Conservation (phyloP, 2,329 filamentous ascomycete species). For the Onygenales sp. region DNA sequence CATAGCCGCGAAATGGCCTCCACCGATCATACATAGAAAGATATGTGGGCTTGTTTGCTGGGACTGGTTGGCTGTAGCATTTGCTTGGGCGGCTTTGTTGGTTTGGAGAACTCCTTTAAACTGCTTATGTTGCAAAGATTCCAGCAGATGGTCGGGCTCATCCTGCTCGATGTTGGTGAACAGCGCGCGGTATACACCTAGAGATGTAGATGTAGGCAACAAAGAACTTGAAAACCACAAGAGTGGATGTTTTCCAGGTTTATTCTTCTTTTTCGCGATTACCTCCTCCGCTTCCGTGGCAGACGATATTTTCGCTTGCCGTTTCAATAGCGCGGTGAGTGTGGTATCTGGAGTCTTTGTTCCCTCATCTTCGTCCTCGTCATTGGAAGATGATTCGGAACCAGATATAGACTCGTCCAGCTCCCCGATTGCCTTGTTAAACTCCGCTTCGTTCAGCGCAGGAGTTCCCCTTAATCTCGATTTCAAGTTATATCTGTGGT, state of each 20-base stretch:
- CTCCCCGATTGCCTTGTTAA: constrained; percentile 74
- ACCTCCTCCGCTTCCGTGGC: constrained; percentile 39
- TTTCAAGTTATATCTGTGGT: constrained; percentile 91
- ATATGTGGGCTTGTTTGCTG: constrained; percentile 62
- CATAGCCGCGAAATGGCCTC: constrained; percentile 96
- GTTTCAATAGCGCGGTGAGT: constrained; percentile 68
- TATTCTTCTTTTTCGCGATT: constrained; percentile 39
- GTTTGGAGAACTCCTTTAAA: constrained; percentile 47
- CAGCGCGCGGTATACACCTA: constrained; percentile 77
- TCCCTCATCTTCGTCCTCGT: constrained; percentile 45
- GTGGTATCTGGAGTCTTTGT: constrained; percentile 39
- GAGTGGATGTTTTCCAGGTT: constrained; percentile 60
- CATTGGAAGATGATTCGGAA: constrained; percentile 59
- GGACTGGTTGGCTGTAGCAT: constrained; percentile 50
- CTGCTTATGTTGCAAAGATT: constrained; percentile 68
- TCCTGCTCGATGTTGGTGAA: constrained; percentile 65
- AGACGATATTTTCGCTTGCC: constrained; percentile 65
- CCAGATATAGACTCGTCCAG: constrained; percentile 89
- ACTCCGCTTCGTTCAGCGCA: constrained; percentile 69
- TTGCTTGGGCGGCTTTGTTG: constrained; percentile 26
- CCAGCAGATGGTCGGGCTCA: constrained; percentile 51
- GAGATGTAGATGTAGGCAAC: constrained; percentile 66
- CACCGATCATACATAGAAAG: constrained; percentile 97
- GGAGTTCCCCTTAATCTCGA: constrained; percentile 69
- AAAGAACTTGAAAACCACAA: constrained; percentile 75